Percentiles rank a stretch among this genome's conserved stretches.
Evolutionary conservation across 1,284 basidiomycete species (phyloP).

Genomic region (Cutaneotrichosporon sp.): DNA sequence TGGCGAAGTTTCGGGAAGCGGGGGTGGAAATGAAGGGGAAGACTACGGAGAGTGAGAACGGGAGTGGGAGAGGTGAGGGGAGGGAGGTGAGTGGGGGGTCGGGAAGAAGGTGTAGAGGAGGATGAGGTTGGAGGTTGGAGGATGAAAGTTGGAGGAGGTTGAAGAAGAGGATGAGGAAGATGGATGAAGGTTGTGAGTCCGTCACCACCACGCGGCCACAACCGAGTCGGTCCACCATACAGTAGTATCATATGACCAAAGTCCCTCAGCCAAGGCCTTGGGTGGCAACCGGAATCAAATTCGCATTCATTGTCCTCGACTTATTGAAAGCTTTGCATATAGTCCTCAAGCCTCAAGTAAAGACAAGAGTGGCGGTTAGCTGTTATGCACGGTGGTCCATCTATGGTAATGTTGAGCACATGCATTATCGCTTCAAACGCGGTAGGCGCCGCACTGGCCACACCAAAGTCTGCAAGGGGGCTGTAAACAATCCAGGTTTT

Average conservation of each 20-base stretch:
- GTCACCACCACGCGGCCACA: slow-evolving; percentile 9
- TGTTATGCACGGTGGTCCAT: background rate
- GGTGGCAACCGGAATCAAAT: slow-evolving; percentile 11
- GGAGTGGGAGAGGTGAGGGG: slow-evolving; percentile 17
- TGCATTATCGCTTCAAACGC: background rate
- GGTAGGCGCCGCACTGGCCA: background rate
- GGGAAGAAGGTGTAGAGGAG: slow-evolving; percentile 18
- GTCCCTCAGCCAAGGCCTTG: background rate
- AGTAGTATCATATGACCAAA: too few relatives aligned
- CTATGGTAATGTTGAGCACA: slow-evolving; percentile 1
- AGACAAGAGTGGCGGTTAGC: background rate
- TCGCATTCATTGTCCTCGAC: background rate
- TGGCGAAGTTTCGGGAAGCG: slow-evolving; percentile 11
- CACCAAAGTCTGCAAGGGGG: background rate
- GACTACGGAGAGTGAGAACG: slow-evolving; percentile 28
- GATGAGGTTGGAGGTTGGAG: slow-evolving; percentile 16
- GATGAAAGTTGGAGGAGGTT: slow-evolving; percentile 9
- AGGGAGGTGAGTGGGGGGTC: slow-evolving; percentile 15
- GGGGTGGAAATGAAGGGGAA: slow-evolving; percentile 17
- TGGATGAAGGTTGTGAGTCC: background rate
- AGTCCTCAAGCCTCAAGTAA: too few relatives aligned
- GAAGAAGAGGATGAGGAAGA: slow-evolving; percentile 14
- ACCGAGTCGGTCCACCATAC: background rate
- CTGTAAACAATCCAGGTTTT: background rate
- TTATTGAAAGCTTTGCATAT: background rate